Evolutionary conservation across 345 rosid species (phyloP).

Genomic region (Pugionium dolabratum): DNA sequence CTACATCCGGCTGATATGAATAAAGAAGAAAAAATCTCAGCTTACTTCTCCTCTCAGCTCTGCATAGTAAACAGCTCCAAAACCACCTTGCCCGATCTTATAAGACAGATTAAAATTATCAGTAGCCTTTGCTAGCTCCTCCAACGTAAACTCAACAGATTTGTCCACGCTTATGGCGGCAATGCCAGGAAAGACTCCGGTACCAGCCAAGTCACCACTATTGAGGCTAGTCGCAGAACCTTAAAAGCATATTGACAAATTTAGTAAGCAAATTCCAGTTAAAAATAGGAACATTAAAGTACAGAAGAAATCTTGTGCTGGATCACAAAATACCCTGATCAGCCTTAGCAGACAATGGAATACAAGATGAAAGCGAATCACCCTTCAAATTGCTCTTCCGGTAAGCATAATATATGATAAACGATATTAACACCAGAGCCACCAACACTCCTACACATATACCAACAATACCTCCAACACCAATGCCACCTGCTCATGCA

Average conservation of each 20-base stretch:
- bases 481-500: conserved; percentile 50
- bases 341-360: conserved; percentile 44
- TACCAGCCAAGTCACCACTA: conserved; percentile 35
- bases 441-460: conserved; percentile 55
- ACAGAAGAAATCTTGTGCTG: not conserved
- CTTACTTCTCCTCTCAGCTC: conserved; percentile 93
- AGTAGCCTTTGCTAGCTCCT: conserved; percentile 90
- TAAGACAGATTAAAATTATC: conserved; percentile 79
- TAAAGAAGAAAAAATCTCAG: conserved; percentile 5
- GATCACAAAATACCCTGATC: conserved; percentile 40
- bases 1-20: conserved; percentile 15
- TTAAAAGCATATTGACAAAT: conserved; percentile 17
- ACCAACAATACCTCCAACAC: conserved; percentile 67
- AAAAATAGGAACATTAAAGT: not conserved
- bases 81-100: conserved; percentile 94
- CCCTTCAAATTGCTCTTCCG: conserved; percentile 54
- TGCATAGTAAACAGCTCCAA: conserved; percentile 89
- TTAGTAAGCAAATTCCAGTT: conserved; percentile 4
- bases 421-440: conserved; percentile 47
- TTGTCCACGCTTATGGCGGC: conserved; percentile 78
- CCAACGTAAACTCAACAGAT: conserved; percentile 82
- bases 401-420: conserved; percentile 47
- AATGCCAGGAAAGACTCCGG: conserved; percentile 47
- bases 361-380: conserved; percentile 31
- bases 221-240: conserved; percentile 39